Percentiles rank a stretch among this genome's conserved stretches.
These are phyloP conservation scores for Colletotrichum lini DNA, from an alignment of 2,329 filamentous ascomycete genomes.

Conservation along the genomic window DNA sequence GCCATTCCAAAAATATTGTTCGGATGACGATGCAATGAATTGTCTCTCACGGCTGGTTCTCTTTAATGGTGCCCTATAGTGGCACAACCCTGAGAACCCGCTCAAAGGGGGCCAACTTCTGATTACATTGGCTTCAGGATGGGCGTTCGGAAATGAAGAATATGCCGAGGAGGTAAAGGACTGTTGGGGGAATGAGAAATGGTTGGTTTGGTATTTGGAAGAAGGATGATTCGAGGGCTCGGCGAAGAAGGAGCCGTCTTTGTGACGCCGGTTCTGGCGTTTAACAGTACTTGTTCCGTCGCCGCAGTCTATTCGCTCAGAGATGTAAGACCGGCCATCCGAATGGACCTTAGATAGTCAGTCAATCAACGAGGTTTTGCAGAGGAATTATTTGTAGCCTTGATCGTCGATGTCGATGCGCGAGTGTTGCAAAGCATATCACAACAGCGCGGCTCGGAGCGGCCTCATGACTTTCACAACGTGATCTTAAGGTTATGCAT, in stretches of 20 bases:
- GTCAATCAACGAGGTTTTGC: conserved; percentile 6
- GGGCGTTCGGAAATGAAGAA: neutral
- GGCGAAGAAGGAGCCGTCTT: neutral
- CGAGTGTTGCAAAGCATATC: no score
- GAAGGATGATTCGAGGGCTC: neutral
- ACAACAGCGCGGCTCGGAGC: neutral
- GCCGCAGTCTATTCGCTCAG: neutral
- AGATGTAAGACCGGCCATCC: neutral
- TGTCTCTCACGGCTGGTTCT: neutral
- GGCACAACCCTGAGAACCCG: neutral
- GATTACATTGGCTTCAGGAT: neutral
- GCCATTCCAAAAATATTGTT: neutral
- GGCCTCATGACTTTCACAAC: neutral
- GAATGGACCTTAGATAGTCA: conserved; percentile 10
- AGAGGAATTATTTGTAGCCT: neutral
- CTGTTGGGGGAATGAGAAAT: neutral
- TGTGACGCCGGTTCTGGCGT: neutral
- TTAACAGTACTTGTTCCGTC: neutral
- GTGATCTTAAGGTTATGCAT: neutral
- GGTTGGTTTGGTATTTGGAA: no score
- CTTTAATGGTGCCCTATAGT: neutral
- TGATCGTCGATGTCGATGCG: neutral
- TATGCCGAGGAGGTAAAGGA: neutral
- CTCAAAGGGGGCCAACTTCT: neutral
- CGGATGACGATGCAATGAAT: neutral